Evolutionary conservation across 2,329 filamentous ascomycete genomes (phyloP).

Genomic region (Trichoderma simmonsii): DNA sequence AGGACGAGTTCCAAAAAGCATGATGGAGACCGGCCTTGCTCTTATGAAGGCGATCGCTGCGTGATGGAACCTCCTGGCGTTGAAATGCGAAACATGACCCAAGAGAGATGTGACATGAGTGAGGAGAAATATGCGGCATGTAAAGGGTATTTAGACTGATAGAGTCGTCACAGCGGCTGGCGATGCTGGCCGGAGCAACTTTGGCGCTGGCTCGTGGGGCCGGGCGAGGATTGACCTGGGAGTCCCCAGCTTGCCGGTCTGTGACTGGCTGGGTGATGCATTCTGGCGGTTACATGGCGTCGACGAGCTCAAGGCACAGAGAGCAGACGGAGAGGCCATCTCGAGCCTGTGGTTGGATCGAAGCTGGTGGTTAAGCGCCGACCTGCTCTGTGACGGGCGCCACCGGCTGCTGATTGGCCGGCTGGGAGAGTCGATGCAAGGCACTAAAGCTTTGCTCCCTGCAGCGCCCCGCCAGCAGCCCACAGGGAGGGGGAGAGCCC

Average conservation of each 20-base stretch:
- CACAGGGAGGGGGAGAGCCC: background rate
- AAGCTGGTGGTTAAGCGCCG: conserved; percentile 40
- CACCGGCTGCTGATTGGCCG: conserved; percentile 26
- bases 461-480: conserved; percentile 6
- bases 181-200: conserved; percentile 46
- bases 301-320: conserved; percentile 29
- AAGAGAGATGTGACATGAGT: conserved; percentile 46
- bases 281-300: conserved; percentile 39
- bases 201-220: conserved; percentile 21
- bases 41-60: conserved; percentile 33
- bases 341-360: conserved; percentile 41
- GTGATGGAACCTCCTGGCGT: conserved; percentile 44
- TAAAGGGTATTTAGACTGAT: conserved; percentile 48
- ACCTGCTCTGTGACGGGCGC: conserved; percentile 19
- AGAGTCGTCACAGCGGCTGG: conserved; percentile 40
- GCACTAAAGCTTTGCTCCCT: conserved; percentile 5
- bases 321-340: conserved; percentile 21
- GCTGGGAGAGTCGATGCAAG: conserved; percentile 7
- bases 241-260: conserved; percentile 28
- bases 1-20: conserved; percentile 36
- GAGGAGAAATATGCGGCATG: conserved; percentile 41
- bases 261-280: conserved; percentile 37
- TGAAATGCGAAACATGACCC: conserved; percentile 49
- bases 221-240: background rate
- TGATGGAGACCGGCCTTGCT: conserved; percentile 36